These are phyloP conservation scores for Dactylellina drechsleri DNA, from an alignment of 2,329 filamentous ascomycete species.

Conservation along the genomic window DNA sequence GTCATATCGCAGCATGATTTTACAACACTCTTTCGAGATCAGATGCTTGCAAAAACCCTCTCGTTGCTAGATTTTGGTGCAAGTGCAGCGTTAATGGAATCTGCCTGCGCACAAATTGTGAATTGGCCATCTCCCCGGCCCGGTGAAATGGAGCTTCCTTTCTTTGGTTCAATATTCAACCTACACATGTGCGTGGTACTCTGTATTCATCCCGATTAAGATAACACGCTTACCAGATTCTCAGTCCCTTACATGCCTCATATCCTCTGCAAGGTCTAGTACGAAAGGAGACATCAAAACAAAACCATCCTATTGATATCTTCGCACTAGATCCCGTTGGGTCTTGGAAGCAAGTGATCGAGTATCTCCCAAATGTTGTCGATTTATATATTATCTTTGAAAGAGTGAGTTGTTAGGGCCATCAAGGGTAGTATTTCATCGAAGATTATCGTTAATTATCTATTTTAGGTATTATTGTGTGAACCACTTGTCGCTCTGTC, in stretches of 20 bases:
- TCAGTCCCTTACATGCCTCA: slow-evolving; percentile 57
- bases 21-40: slow-evolving; percentile 57
- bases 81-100: slow-evolving; percentile 58
- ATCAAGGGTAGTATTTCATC: too few relatives aligned
- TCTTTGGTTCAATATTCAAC: slow-evolving; percentile 58
- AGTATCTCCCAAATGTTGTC: slow-evolving; percentile 56
- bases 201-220: neutral
- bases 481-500: slow-evolving; percentile 58
- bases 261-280: slow-evolving; percentile 58
- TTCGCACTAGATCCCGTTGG: slow-evolving; percentile 58
- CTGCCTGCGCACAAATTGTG: slow-evolving; percentile 59
- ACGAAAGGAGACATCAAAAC: slow-evolving; percentile 48
- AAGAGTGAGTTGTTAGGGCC: slow-evolving; percentile 48
- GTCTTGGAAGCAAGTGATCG: slow-evolving; percentile 58
- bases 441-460: too few relatives aligned
- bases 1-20: slow-evolving; percentile 59
- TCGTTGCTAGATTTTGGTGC: slow-evolving; percentile 58
- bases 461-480: slow-evolving; percentile 56
- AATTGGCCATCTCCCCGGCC: slow-evolving; percentile 57
- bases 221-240: slow-evolving; percentile 2
- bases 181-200: slow-evolving; percentile 57
- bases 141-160: slow-evolving; percentile 58
- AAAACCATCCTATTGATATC: slow-evolving; percentile 56
- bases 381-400: slow-evolving; percentile 59
- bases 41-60: slow-evolving; percentile 58